These are phyloP conservation scores for Eimeria tenella DNA, from an alignment of 169 alveolate genomes.

Conservation along the genomic window DNA sequence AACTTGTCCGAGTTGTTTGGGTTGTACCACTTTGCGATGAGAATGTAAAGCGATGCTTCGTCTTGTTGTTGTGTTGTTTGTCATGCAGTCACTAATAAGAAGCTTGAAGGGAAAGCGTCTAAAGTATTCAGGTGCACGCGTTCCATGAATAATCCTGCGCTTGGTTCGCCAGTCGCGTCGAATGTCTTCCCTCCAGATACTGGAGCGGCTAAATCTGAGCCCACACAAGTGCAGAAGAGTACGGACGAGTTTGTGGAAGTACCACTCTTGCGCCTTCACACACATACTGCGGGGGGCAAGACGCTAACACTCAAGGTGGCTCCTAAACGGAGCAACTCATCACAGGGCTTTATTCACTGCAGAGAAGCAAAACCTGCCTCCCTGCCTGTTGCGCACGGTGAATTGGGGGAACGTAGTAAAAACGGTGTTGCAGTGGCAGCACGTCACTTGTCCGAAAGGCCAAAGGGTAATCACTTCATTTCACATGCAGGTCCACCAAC, in stretches of 20 bases:
- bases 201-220: too few relatives aligned
- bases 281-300: conserved; percentile 39
- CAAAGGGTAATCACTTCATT: not conserved
- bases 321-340: conserved; percentile 16
- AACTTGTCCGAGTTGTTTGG: too few relatives aligned
- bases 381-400: not conserved
- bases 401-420: too few relatives aligned
- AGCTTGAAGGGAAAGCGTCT: not conserved
- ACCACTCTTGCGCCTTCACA: not conserved
- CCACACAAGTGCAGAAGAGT: not conserved
- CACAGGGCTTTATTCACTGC: not conserved
- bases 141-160: too few relatives aligned
- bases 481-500: not conserved
- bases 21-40: too few relatives aligned
- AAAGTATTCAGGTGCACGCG: too few relatives aligned
- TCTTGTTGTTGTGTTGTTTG: too few relatives aligned
- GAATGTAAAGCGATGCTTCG: too few relatives aligned
- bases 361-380: not conserved
- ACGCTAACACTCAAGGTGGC: conserved; percentile 29
- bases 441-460: not conserved
- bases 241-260: not conserved
- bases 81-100: too few relatives aligned
- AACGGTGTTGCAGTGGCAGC: not conserved
- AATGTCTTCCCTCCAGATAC: too few relatives aligned
- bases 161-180: too few relatives aligned